Base-by-base conservation (phyloP, 1,284 basidiomycete species). In the Retiboletus flavoniger region DNA sequence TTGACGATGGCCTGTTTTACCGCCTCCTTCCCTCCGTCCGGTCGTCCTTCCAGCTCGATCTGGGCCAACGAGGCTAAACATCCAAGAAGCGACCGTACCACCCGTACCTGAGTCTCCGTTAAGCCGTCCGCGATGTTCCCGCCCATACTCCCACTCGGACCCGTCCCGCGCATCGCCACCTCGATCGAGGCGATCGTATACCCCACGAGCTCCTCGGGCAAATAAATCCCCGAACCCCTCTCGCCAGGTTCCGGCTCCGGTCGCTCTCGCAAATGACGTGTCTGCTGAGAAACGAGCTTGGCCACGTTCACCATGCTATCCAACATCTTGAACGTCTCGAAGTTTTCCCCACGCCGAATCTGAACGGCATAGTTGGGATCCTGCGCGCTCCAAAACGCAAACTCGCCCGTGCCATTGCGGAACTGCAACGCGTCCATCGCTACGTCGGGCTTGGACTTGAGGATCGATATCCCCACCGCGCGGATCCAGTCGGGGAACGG, bases 121-220 rank as follows among this genome's bases (percentile, higher is more conserved):
- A 96, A 67, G 50, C 82, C 81, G 62, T 95, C 88, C 2, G 85
- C 85, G 47, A 93, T 77, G 13, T 82, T 72, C 7, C 78, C 82
- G 16, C 75, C 39, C 13, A 32, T 28, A 3, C 74, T 7, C 72
- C 68, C 4, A 69, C 80, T 81, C 8, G 79, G 26, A 13, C 19
- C 13, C 28, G 28, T 72, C 2, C 93, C 93, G 31, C 95, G 81
- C 51, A 88, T 83, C 0, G 89, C 82, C 21, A 91, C 82, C 72
- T 98, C 95, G 51, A 92, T 80, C n/a, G 83, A 78, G 2, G 87
- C 77, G 43, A 98, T 80, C 0, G 93, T 95, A 68, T 95, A 97
- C 2, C 86, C 91, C n/a, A 96, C 77, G 32, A 97, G 74, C 59
- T 96, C 93, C 62, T 95, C 91, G 0, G 95, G 92, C 3, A 98